Base-by-base conservation (phyloP, 495 filamentous ascomycete species). In the Hypoxylon intermedium region DNA sequence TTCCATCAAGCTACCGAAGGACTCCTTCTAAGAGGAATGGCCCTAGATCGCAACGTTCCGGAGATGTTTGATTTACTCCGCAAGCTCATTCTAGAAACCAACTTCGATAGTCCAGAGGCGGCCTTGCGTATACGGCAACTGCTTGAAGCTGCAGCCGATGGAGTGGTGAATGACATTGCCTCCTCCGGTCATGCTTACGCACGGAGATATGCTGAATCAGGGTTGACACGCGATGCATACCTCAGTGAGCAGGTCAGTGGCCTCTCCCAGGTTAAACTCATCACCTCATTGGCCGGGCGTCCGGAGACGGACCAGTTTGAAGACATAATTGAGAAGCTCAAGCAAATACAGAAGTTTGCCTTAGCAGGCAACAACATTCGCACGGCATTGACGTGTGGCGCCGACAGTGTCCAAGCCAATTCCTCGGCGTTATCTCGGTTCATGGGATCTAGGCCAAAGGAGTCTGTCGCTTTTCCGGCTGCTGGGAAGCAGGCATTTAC, bases 101-200 rank as follows among this genome's bases (percentile, higher is more conserved):
- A 97, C 67, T 98, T 97, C 69, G 87, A 90, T 56, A 86, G 87
- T 53, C 82, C 89, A 9, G 85, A 88, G 49, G 92, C 92, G 3
- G 85, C 93, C 9, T 80, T 82, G 24, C 88, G 91, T 67, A 92
- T 97, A 47, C 82, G 88, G 37, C 89, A 97, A 74, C 82, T 98
- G 1, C 76, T 98, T 19, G 89, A 93, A 68, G 85, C 86, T 38
- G 85, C 88, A 9, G 89, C 92, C 9, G 92, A 92, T 67, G 92
- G 93, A 19, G 92, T 94, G n/a, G 80, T 97, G 16, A 93, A 97
- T 71, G 83, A 86, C 40, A 88, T 98, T 67, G 94, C 94, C 9
- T 88, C 89, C 34, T 88, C 88, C 7, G 94, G 94, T 1, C 93
- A 97, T 67, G 79, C 84, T 1, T 98, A 85, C 74, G 94, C 94